Evolutionary conservation across 768 basidiomycete genomes (phyloP).

Genomic region (Cystobasidium onofrii): DNA sequence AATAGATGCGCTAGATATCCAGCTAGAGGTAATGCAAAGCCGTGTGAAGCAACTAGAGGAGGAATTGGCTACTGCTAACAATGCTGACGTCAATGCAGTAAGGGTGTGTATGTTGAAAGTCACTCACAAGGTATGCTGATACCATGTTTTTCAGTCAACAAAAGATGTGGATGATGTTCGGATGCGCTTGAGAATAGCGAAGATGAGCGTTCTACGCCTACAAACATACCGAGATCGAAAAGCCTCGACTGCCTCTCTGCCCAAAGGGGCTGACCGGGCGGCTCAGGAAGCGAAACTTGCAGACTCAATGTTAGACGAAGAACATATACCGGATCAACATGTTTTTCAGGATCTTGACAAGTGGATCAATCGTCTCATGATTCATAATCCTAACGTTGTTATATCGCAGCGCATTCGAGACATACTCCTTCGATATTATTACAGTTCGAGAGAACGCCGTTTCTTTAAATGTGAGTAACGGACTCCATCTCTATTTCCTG

Average conservation of each 20-base stretch:
- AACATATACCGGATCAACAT: slow-evolving; percentile 1
- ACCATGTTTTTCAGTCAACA: background rate
- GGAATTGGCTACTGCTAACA: background rate
- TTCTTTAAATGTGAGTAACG: slow-evolving; percentile 33
- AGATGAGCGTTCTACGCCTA: background rate
- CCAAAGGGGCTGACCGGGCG: background rate
- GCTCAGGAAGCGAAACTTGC: slow-evolving; percentile 9
- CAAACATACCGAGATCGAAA: slow-evolving; percentile 7
- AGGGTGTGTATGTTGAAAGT: too few species aligned
- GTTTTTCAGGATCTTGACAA: slow-evolving; percentile 59
- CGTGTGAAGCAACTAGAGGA: slow-evolving; percentile 35
- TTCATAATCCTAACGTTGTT: slow-evolving; percentile 74
- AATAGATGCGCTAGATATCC: slow-evolving; percentile 38
- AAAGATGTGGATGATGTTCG: slow-evolving; percentile 2
- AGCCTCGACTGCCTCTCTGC: background rate
- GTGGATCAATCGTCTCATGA: slow-evolving; percentile 84
- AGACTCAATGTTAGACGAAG: background rate
- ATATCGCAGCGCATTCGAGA: slow-evolving; percentile 49
- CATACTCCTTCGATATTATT: slow-evolving; percentile 82
- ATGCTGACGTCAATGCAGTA: background rate
- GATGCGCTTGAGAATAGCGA: background rate
- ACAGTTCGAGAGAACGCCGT: slow-evolving; percentile 61
- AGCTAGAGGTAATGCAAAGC: slow-evolving; percentile 31
- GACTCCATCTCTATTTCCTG: background rate
- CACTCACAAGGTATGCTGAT: too few species aligned